Evolutionary conservation across 768 basidiomycete genomes (phyloP).

Genomic region (Pleurotus ostreatus): DNA sequence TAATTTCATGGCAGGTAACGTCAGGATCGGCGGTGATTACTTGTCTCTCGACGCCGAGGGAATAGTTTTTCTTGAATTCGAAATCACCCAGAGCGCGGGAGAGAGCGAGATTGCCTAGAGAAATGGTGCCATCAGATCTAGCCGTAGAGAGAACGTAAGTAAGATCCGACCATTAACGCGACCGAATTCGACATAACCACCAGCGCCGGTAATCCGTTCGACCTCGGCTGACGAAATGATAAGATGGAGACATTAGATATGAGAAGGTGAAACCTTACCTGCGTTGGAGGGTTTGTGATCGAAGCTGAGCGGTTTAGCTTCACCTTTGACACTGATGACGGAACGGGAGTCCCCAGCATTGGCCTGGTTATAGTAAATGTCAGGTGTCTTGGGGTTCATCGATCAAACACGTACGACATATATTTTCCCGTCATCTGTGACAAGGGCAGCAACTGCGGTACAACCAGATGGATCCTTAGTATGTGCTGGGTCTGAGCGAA

Average conservation of each 20-base stretch:
- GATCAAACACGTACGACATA: constrained; percentile 57
- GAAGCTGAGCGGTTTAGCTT: constrained; percentile 83
- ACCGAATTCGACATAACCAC: constrained; percentile 94
- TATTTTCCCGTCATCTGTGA: constrained; percentile 75
- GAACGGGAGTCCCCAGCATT: constrained; percentile 97
- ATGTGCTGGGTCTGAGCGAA: constrained; percentile 70
- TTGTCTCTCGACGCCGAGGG: constrained; percentile 80
- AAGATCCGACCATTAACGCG: constrained; percentile 82
- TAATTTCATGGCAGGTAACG: constrained; percentile 73
- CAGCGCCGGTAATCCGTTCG: constrained; percentile 81
- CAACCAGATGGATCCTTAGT: constrained; percentile 92
- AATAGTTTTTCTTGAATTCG: constrained; percentile 94
- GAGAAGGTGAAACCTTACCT: constrained; percentile 39
- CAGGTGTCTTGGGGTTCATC: constrained; percentile 1
- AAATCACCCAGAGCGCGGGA: constrained; percentile 97
- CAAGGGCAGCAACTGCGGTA: constrained; percentile 86
- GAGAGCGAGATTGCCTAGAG: constrained; percentile 86
- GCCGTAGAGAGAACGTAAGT: background rate
- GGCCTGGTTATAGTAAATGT: constrained; percentile 50
- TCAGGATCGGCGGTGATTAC: constrained; percentile 96
- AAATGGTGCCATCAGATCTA: constrained; percentile 3
- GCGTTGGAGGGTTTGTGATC: constrained; percentile 96
- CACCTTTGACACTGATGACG: constrained; percentile 80
- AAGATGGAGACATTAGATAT: background rate
- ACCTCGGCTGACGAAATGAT: constrained; percentile 58